A percentile compares a stretch with the other conserved stretches of the same genome.
Conservation (phyloP, 2,329 filamentous ascomycete species). For the Colletotrichum tamarilloi region DNA sequence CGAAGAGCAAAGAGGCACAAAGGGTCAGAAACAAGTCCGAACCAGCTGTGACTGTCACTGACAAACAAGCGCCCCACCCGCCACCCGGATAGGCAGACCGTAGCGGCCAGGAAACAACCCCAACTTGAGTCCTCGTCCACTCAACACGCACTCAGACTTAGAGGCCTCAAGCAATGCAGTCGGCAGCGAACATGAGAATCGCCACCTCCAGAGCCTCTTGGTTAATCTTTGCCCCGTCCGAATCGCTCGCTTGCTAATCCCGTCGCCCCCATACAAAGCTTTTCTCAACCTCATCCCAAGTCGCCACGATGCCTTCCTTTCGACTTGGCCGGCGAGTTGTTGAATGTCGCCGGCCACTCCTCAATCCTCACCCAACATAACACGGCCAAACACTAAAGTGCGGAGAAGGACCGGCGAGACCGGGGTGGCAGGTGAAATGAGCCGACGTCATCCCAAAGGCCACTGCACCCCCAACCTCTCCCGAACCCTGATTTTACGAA, state of each 20-base stretch:
- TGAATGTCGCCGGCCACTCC: neutral
- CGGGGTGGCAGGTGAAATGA: neutral
- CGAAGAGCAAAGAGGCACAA: neutral
- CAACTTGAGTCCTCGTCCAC: neutral
- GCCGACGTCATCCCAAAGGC: slow-evolving; percentile 8
- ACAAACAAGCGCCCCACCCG: slow-evolving; percentile 30
- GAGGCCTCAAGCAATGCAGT: neutral
- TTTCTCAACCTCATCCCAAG: slow-evolving; percentile 17
- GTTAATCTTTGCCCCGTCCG: slow-evolving; percentile 28
- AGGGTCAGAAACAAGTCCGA: neutral
- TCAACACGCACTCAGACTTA: neutral
- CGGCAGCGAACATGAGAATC: neutral
- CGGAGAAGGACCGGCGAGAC: slow-evolving; percentile 4
- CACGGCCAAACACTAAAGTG: neutral
- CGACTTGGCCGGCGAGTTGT: no score
- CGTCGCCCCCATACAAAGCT: slow-evolving; percentile 14
- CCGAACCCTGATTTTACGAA: slow-evolving; percentile 19
- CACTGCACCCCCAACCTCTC: slow-evolving; percentile 2
- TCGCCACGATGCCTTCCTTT: slow-evolving; percentile 10
- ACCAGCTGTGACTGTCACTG: slow-evolving; percentile 3
- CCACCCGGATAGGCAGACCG: slow-evolving; percentile 5
- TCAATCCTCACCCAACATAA: neutral
- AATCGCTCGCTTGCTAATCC: slow-evolving; percentile 25
- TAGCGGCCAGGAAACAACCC: no score
- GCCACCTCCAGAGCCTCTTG: slow-evolving; percentile 29